Conservation (phyloP, 805 yeast genomes). For the Wickerhamomyces rabaulensis region DNA sequence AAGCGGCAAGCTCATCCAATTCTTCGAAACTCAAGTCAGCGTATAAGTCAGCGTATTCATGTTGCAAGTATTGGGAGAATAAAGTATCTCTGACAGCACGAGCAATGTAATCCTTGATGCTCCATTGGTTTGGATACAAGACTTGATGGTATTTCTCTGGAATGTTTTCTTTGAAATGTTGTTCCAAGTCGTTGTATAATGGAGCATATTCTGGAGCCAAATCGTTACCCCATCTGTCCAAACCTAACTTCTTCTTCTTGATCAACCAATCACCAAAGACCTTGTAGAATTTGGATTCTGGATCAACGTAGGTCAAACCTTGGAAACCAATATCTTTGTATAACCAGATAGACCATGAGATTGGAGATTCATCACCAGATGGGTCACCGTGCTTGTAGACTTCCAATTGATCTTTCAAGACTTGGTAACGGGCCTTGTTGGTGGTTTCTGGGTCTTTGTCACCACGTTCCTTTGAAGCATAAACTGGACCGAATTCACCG, state of each 20-base stretch:
- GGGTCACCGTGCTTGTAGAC: slow-evolving; percentile 43
- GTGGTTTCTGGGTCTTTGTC: slow-evolving; percentile 32
- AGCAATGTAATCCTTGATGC: slow-evolving; percentile 30
- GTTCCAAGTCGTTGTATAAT: slow-evolving; percentile 31
- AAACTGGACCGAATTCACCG: slow-evolving; percentile 50
- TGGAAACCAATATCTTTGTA: slow-evolving; percentile 50
- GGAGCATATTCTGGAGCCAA: slow-evolving; percentile 34
- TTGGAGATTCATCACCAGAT: slow-evolving; percentile 39
- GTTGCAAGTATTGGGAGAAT: slow-evolving; percentile 37
- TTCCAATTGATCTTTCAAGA: slow-evolving; percentile 40
- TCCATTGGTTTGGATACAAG: slow-evolving; percentile 39
- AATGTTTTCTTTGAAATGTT: slow-evolving; percentile 33
- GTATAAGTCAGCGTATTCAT: slow-evolving; percentile 41
- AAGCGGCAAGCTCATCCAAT: slow-evolving; percentile 46
- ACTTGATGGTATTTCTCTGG: slow-evolving; percentile 36
- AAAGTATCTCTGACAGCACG: slow-evolving; percentile 38
- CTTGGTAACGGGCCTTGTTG: slow-evolving; percentile 35
- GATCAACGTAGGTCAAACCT: slow-evolving; percentile 42
- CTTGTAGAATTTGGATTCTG: slow-evolving; percentile 38
- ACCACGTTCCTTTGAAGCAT: slow-evolving; percentile 39
- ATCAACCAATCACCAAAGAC: slow-evolving; percentile 37
- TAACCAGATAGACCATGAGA: slow-evolving; percentile 48
- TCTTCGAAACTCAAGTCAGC: slow-evolving; percentile 38
- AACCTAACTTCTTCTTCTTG: slow-evolving; percentile 39
- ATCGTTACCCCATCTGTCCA: slow-evolving; percentile 47